Percentiles rank a stretch among this genome's conserved stretches.
Conservation (phyloP, 2,329 filamentous ascomycete genomes). For the Orbilia brochopaga region DNA sequence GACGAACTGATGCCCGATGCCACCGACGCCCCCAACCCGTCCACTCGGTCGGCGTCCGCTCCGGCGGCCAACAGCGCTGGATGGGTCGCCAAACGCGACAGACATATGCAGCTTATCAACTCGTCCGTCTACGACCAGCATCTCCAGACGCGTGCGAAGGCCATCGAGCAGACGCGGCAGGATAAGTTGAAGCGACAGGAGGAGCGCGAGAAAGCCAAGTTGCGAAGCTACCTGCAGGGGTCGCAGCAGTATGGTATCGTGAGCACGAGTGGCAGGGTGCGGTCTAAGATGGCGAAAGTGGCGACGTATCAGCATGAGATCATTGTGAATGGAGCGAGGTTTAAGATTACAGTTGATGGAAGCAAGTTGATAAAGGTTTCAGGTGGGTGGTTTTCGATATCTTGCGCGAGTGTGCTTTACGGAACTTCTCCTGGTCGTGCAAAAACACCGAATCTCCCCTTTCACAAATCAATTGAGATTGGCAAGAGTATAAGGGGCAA, state of each 20-base stretch:
- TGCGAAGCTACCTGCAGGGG: constrained; percentile 62
- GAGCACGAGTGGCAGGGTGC: constrained; percentile 39
- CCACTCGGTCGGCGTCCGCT: constrained; percentile 53
- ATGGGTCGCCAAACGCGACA: constrained; percentile 76
- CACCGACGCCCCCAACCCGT: constrained; percentile 50
- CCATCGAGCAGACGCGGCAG: constrained; percentile 72
- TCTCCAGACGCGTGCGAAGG: constrained; percentile 70
- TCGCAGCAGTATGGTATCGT: constrained; percentile 55
- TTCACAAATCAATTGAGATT: too few relatives aligned
- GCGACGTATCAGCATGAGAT: constrained; percentile 66
- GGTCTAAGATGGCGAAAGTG: constrained; percentile 55
- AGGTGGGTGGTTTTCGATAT: constrained; percentile 64
- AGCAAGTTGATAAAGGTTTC: constrained; percentile 79
- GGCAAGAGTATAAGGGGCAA: not conserved
- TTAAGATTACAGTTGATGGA: constrained; percentile 74
- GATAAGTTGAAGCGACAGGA: constrained; percentile 65
- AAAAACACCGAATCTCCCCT: too few relatives aligned
- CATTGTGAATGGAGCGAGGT: constrained; percentile 73
- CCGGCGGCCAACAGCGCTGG: constrained; percentile 51
- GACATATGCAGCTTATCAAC: constrained; percentile 83
- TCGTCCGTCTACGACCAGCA: constrained; percentile 77
- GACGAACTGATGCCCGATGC: constrained; percentile 39
- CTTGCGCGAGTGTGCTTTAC: not conserved
- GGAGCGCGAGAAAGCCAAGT: constrained; percentile 66
- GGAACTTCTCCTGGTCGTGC: too few relatives aligned